Evolutionary conservation across 306 rosid genomes (phyloP).

Genomic region (Fagus sylvatica): DNA sequence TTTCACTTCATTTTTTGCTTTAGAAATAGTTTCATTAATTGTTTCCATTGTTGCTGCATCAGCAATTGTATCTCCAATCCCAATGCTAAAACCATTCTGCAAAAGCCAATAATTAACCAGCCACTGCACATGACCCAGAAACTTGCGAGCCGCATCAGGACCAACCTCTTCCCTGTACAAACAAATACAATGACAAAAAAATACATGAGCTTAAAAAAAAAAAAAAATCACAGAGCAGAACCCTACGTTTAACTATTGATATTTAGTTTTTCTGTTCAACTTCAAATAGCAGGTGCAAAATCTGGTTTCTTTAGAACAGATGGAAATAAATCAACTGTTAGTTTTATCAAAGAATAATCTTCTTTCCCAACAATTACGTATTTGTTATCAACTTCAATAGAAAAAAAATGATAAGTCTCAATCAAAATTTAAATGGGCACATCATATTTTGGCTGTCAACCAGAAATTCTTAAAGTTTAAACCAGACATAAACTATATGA

Average conservation of each 20-base stretch:
- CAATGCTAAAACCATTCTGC: conserved; percentile 95
- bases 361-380: not conserved
- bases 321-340: not conserved
- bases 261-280: not conserved
- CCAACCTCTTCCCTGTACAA: conserved; percentile 96
- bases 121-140: conserved; percentile 99
- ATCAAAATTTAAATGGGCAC: not conserved
- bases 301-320: not conserved
- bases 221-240: not conserved
- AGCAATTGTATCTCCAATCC: conserved; percentile 98
- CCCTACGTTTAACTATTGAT: not conserved
- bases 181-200: conserved; percentile 18
- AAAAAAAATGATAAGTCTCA: not conserved
- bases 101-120: conserved; percentile 98
- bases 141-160: conserved; percentile 98
- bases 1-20: conserved; percentile 89
- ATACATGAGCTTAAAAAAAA: conserved; percentile 12
- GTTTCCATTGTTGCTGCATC: conserved; percentile 93
- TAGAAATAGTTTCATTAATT: conserved; percentile 83
- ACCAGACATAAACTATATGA: not conserved
- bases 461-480: conserved; percentile 7
- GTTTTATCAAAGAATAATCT: not conserved
- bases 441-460: not conserved
- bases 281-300: not conserved
- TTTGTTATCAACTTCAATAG: not conserved